phyloP scores from a whole-genome alignment of 345 rosid species.

The Carallia pectinifolia region DNA sequence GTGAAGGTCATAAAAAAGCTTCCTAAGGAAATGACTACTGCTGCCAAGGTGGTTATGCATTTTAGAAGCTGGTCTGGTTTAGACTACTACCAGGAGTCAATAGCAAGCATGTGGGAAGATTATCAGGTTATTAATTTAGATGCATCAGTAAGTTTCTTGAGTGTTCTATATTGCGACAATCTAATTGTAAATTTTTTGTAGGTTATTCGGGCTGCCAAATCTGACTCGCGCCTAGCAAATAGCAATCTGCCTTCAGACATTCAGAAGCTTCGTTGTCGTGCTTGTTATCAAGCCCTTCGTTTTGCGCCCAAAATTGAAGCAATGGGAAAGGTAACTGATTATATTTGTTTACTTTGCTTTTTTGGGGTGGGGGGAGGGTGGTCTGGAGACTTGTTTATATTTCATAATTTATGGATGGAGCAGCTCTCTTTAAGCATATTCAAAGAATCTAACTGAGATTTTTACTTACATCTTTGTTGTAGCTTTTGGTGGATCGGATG shows the following conservation, averaged over 20 bases:
- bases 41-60: conserved; percentile 59
- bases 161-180: conserved; percentile 12
- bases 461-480: conserved; percentile 16
- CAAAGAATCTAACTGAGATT: conserved; percentile 2
- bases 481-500: conserved; percentile 86
- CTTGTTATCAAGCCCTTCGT: conserved; percentile 78
- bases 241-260: conserved; percentile 71
- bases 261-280: conserved; percentile 82
- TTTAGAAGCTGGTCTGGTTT: conserved; percentile 88
- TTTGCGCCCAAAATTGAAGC: conserved; percentile 70
- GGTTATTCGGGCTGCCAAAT: conserved; percentile 83
- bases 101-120: conserved; percentile 75
- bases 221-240: conserved; percentile 89
- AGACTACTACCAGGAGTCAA: conserved; percentile 72
- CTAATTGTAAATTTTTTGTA: conserved; percentile 17
- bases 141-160: background rate
- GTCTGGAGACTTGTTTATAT: conserved; percentile 6
- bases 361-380: conserved; percentile 40
- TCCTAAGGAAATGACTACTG: conserved; percentile 53
- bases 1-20: conserved; percentile 63
- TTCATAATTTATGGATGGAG: conserved; percentile 3
- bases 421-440: conserved; percentile 12
- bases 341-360: conserved; percentile 23
- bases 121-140: conserved; percentile 45
- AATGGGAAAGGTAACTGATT: conserved; percentile 77